Percentiles rank a stretch among this genome's conserved stretches.
Conservation (phyloP, 1,284 basidiomycete species). For the Tetrapyrgos nigripes region DNA sequence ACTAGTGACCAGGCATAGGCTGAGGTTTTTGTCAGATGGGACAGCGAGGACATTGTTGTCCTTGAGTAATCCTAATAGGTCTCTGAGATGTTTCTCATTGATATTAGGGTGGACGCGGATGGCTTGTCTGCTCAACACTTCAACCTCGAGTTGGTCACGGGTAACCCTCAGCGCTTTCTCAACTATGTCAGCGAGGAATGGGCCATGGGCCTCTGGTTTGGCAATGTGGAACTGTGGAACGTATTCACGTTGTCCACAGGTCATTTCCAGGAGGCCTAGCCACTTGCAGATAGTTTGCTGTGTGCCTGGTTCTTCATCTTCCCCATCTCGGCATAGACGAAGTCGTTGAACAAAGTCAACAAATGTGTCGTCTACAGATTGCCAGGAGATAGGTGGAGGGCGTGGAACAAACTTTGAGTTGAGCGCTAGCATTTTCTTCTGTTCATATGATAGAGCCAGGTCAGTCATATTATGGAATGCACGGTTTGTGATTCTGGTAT, state of each 20-base stretch:
- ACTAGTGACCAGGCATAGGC: no score
- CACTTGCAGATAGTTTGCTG: conserved; percentile 1
- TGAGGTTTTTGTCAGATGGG: no score
- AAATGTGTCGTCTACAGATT: background rate
- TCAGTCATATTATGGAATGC: conserved; percentile 19
- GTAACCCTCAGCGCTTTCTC: conserved; percentile 13
- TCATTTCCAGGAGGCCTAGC: conserved; percentile 2
- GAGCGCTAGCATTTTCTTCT: conserved; percentile 16
- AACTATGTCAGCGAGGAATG: conserved; percentile 3
- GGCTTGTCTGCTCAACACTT: conserved; percentile 18
- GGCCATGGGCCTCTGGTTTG: conserved; percentile 4
- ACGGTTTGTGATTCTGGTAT: conserved; percentile 18
- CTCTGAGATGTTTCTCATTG: no score
- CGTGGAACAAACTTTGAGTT: conserved; percentile 18
- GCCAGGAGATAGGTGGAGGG: background rate
- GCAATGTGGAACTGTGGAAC: conserved; percentile 11
- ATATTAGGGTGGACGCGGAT: no score
- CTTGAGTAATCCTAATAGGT: no score
- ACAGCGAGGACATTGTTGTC: no score
- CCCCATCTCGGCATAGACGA: background rate
- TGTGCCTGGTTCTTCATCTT: background rate
- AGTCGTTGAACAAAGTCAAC: conserved; percentile 14
- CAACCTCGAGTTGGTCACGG: conserved; percentile 12
- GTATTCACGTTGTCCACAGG: conserved; percentile 3
- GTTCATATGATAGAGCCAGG: conserved; percentile 9